Evolutionary conservation across 805 yeast genomes (phyloP).

Genomic region (Ogataea glucozyma): DNA sequence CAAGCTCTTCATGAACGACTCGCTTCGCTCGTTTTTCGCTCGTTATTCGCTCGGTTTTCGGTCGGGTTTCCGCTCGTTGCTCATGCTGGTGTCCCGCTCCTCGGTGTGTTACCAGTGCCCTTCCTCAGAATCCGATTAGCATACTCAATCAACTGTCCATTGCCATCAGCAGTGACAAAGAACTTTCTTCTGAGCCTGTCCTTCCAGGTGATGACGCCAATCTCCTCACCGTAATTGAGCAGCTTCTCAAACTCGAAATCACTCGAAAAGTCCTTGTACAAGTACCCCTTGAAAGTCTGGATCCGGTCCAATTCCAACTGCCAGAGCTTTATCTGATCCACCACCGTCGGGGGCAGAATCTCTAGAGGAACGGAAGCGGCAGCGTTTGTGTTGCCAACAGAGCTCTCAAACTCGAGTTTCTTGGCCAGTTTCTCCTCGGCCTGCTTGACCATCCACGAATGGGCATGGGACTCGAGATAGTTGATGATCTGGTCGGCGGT

Average conservation of each 20-base stretch:
- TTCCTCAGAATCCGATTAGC: constrained; percentile 62
- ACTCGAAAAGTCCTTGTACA: constrained; percentile 82
- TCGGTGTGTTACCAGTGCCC: constrained; percentile 16
- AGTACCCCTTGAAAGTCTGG: constrained; percentile 79
- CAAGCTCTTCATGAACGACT: too few species aligned
- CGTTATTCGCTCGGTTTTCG: too few species aligned
- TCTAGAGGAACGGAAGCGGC: constrained; percentile 53
- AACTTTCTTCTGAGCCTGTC: constrained; percentile 68
- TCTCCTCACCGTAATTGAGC: constrained; percentile 78
- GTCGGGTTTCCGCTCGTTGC: too few species aligned
- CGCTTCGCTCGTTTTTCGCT: too few species aligned
- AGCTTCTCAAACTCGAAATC: constrained; percentile 74
- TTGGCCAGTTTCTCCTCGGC: constrained; percentile 72
- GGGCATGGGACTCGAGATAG: constrained; percentile 89
- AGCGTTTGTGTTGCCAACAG: constrained; percentile 40
- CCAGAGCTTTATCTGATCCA: constrained; percentile 95
- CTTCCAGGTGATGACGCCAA: constrained; percentile 91
- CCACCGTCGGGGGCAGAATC: constrained; percentile 91
- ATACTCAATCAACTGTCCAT: constrained; percentile 85
- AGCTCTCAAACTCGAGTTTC: constrained; percentile 62
- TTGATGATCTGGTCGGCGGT: constrained; percentile 93
- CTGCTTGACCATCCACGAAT: constrained; percentile 78
- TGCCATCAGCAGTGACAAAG: constrained; percentile 87
- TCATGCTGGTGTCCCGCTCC: constrained; percentile 11
- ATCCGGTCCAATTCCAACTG: constrained; percentile 94